phyloP scores from a whole-genome alignment of 306 rosid species.

The Dicorynia guianensis region DNA sequence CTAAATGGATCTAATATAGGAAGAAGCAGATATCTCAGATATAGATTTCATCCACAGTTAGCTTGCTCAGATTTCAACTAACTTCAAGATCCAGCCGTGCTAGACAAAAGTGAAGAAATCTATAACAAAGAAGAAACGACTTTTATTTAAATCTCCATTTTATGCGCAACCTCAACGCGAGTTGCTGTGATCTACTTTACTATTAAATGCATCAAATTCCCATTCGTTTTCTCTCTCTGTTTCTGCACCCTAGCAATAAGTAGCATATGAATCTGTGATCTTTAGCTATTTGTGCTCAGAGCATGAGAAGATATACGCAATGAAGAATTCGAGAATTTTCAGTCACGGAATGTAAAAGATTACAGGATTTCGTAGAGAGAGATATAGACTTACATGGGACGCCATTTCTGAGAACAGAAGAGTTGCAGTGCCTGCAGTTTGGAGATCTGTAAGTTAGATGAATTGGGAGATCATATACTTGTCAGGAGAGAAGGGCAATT shows the following conservation, averaged over 20 bases:
- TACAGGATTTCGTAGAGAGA: background rate
- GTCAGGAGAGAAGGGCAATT: background rate
- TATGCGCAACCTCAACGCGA: background rate
- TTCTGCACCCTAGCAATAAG: background rate
- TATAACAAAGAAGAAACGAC: constrained; percentile 5
- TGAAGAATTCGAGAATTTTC: background rate
- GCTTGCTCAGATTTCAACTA: constrained; percentile 2
- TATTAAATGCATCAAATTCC: background rate
- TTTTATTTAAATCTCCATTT: background rate
- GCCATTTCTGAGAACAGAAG: constrained; percentile 5
- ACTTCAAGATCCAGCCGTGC: constrained; percentile 20
- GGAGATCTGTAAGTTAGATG: background rate
- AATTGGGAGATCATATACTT: background rate
- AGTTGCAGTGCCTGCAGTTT: background rate
- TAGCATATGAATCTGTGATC: background rate
- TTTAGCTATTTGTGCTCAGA: background rate
- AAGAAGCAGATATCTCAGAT: constrained; percentile 1
- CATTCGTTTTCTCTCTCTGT: background rate
- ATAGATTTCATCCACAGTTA: background rate
- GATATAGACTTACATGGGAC: constrained; percentile 9
- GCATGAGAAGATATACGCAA: background rate
- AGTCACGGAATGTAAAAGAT: background rate
- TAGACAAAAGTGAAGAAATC: background rate
- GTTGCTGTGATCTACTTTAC: background rate
- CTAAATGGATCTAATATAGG: constrained; percentile 26